phyloP scores from a whole-genome alignment of 345 rosid species.

The Cardiospermum halicacabum region DNA sequence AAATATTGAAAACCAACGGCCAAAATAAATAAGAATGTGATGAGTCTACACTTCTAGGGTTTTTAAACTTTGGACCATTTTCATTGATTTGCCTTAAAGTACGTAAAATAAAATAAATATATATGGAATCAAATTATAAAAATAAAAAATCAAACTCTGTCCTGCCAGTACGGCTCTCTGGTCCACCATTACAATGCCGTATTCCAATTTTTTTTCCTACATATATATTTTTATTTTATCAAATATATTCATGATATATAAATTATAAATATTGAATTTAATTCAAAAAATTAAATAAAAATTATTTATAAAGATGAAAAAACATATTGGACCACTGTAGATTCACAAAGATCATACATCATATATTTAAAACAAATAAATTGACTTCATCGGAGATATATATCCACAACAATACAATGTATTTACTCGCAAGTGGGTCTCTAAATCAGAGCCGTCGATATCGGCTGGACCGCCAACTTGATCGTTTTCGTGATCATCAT shows the following conservation, averaged over 20 bases:
- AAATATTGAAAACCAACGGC: constrained; percentile 10
- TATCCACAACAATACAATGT: too few relatives aligned
- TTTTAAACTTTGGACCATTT: neutral
- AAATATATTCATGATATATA: too few relatives aligned
- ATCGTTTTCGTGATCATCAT: neutral
- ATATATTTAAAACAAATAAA: too few relatives aligned
- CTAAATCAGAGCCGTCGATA: constrained; percentile 10
- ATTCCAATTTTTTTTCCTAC: too few relatives aligned
- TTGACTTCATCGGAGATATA: too few relatives aligned
- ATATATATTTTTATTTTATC: too few relatives aligned
- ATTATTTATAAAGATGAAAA: too few relatives aligned
- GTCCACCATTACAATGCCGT: neutral
- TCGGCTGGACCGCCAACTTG: constrained; percentile 11
- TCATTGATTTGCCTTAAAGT: neutral
- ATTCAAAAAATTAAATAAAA: too few relatives aligned
- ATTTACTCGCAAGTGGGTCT: neutral
- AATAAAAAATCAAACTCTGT: too few relatives aligned
- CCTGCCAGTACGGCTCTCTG: constrained; percentile 23
- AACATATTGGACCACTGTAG: too few relatives aligned
- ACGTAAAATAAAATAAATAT: neutral
- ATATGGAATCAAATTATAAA: neutral
- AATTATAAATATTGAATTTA: too few relatives aligned
- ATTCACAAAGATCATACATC: too few relatives aligned
- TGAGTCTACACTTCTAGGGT: neutral
- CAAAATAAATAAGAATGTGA: neutral